A percentile compares a stretch with the other conserved stretches of the same genome.
phyloP scores from a whole-genome alignment of 805 yeast species.

The Barnettozyma sucrosica region DNA sequence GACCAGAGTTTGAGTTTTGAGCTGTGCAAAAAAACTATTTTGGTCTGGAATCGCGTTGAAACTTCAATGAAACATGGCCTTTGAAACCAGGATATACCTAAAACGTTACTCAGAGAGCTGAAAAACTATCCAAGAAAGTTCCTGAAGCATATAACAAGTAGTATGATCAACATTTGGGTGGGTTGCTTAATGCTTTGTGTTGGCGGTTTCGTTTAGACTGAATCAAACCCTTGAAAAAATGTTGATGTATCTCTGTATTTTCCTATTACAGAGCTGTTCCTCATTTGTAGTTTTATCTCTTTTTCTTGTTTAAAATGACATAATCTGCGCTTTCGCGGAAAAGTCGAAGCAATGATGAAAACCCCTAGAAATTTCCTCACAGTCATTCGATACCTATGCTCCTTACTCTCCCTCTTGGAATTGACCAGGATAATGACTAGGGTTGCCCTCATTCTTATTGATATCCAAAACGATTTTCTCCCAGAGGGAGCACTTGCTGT shows the following conservation, averaged over 20 bases:
- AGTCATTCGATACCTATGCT: not conserved
- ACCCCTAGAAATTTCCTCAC: not conserved
- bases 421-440: conserved; percentile 10
- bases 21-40: not conserved
- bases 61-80: conserved; percentile 1
- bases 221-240: not conserved
- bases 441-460: conserved; percentile 68
- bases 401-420: not conserved
- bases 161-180: not conserved
- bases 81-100: not conserved
- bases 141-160: not conserved
- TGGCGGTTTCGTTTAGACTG: not conserved
- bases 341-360: not conserved
- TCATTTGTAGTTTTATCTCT: not conserved
- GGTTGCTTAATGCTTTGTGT: not conserved
- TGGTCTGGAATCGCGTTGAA: not conserved
- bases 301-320: not conserved
- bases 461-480: conserved; percentile 81
- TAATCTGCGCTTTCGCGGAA: not conserved
- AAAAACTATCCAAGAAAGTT: not conserved
- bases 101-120: not conserved
- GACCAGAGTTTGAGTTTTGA: not conserved
- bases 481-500: conserved; percentile 84
- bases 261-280: conserved; percentile 7
- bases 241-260: conserved; percentile 24